A percentile compares a stretch with the other conserved stretches of the same genome.
phyloP scores from a whole-genome alignment of 371 early-diverging fungal genomes.

The Haplosporangium sp. region DNA sequence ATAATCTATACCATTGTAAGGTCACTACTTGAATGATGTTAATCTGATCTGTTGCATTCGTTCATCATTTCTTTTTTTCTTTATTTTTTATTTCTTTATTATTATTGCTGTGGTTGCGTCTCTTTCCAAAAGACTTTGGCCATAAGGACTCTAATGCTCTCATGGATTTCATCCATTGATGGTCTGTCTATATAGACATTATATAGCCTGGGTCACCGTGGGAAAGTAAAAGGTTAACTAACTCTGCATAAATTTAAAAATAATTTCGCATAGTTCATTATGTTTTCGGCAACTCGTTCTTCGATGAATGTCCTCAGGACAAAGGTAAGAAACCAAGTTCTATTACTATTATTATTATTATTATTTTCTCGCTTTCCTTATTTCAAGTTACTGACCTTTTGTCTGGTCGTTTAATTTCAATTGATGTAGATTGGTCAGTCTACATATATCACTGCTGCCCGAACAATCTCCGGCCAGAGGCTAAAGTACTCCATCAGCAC shows the following conservation, averaged over 20 bases:
- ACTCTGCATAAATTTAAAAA: background rate
- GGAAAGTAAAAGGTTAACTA: background rate
- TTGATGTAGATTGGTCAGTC: constrained; percentile 46
- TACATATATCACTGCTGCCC: constrained; percentile 49
- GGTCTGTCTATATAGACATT: no score
- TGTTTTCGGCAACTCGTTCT: constrained; percentile 50
- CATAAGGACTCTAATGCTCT: no score
- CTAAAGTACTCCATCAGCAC: constrained; percentile 48
- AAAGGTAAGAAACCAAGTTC: constrained; percentile 19
- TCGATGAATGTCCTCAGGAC: constrained; percentile 48
- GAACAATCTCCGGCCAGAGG: constrained; percentile 53
- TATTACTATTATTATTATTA: background rate
- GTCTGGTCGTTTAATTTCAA: background rate
- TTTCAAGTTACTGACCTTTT: no score
- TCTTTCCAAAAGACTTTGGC: no score
- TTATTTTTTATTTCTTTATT: no score
- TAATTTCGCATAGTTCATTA: background rate
- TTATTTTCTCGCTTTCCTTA: background rate
- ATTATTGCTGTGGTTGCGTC: no score
- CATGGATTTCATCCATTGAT: no score
- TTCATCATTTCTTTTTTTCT: background rate
- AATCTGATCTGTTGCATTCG: background rate
- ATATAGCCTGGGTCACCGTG: background rate
- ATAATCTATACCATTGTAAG: constrained; percentile 6
- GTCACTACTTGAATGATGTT: background rate